These are phyloP conservation scores for Panaeolus cyanescens DNA, from an alignment of 768 basidiomycete genomes.

Conservation along the genomic window DNA sequence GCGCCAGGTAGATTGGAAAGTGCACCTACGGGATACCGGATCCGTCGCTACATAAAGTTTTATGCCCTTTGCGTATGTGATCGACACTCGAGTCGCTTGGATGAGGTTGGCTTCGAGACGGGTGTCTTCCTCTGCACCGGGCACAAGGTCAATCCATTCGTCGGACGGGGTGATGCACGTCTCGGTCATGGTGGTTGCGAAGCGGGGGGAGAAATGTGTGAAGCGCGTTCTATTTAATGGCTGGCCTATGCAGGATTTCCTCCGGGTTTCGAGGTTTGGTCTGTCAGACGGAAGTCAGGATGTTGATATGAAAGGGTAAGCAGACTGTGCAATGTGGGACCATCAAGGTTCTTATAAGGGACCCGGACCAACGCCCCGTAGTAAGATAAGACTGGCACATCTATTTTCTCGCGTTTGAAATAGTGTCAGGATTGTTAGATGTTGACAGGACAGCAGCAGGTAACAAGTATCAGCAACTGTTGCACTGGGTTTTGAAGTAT, in stretches of 20 bases:
- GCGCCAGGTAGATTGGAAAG: too few species aligned
- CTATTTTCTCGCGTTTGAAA: background rate
- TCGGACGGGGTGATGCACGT: background rate
- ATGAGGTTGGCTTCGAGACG: background rate
- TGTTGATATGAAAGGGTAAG: background rate
- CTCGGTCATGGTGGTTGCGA: background rate
- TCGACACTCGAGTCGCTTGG: background rate
- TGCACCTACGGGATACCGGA: background rate
- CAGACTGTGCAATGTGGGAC: background rate
- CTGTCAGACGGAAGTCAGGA: background rate
- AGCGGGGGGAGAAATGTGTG: background rate
- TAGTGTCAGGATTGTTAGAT: background rate
- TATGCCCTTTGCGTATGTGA: background rate
- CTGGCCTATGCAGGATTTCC: background rate
- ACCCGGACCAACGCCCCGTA: background rate
- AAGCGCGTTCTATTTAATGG: background rate
- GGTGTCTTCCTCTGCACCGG: background rate
- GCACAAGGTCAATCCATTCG: background rate
- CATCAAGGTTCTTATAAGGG: background rate
- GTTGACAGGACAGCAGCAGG: too few species aligned
- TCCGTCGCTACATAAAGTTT: conserved; percentile 2
- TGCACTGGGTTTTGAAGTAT: too few species aligned
- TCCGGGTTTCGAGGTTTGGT: background rate
- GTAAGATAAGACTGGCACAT: background rate
- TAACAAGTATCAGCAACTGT: background rate